Evolutionary conservation across 768 basidiomycete species (phyloP), one percentile per base, ranked within the genome.

Genomic region (Podaxis sp.): DNA sequence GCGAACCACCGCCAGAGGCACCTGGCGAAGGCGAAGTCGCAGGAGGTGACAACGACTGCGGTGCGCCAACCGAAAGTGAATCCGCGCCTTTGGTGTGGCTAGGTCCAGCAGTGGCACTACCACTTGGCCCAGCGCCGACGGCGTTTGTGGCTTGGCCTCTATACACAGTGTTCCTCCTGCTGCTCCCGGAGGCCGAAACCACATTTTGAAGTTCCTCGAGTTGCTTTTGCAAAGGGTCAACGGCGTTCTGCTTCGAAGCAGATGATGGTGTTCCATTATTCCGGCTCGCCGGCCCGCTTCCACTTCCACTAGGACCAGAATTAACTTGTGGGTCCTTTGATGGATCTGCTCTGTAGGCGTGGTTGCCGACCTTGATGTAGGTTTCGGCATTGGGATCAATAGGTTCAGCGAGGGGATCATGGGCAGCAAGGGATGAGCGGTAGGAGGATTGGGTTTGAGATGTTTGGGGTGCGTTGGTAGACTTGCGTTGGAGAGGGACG

Each of bases 311-410:
- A 22, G 48, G 24, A 13, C 15, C 46, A 30, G 57, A 17, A 39
- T 44, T 39, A 24, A 57, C 59, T 66, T 89, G 88, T n/a, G 89
- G 90, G 67, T 90, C 88, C 67, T 79, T 83, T 53, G 71, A 77
- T 17, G 83, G 80, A 72, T 92, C 87, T 8, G 89, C 90, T 51
- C 79, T 82, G 73, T 89, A 93, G 1, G 87, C 79, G 55, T 84
- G 83, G 36, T 78, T 76, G 1, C 91, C 92, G 19, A 92, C 84
- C 70, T 84, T 87, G 71, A 92, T 86, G 71, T 82, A 90, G 3
- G 84, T 87, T 66, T 87, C 81, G 11, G 86, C 81, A 3, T 75
- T 84, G 6, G 88, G 88, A 68, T 87, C 87, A 39, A 88, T 82
- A 0, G 86, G 79, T 66, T 89, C 87, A 9, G 82, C 81, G 24